Conservation (phyloP, 1,284 basidiomycete species). For the Cutaneotrichosporon daszewskae region DNA sequence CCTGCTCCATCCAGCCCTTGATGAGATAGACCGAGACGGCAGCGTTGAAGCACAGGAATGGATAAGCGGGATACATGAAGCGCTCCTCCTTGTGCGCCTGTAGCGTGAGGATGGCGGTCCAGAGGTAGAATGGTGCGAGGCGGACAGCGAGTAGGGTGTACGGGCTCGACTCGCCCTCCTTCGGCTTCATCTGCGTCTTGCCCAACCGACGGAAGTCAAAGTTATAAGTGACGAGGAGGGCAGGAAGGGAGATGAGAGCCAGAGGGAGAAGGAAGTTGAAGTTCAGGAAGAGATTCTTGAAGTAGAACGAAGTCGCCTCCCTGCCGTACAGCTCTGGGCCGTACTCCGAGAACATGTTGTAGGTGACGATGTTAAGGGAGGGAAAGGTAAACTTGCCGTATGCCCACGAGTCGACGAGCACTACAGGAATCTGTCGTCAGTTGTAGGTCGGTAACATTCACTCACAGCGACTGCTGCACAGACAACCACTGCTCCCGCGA, state of each 20-base stretch:
- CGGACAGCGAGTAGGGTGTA: constrained; percentile 69
- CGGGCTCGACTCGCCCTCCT: constrained; percentile 62
- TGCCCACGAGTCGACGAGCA: constrained; percentile 75
- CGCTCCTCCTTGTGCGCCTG: constrained; percentile 97
- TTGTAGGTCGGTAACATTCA: constrained; percentile 50
- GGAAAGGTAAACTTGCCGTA: constrained; percentile 76
- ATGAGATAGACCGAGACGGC: constrained; percentile 75
- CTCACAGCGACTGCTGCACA: constrained; percentile 49
- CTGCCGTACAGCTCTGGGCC: constrained; percentile 88
- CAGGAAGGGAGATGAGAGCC: constrained; percentile 72
- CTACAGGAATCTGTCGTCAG: constrained; percentile 73
- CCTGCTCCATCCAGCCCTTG: constrained; percentile 76
- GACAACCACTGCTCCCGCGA: constrained; percentile 57
- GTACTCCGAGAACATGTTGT: constrained; percentile 73
- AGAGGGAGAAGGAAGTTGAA: constrained; percentile 83
- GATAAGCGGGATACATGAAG: constrained; percentile 94
- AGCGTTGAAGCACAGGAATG: constrained; percentile 88
- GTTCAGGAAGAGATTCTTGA: constrained; percentile 81
- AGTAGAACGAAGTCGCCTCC: constrained; percentile 77
- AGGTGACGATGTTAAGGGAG: constrained; percentile 87
- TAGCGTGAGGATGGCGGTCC: constrained; percentile 68
- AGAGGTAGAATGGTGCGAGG: constrained; percentile 80
- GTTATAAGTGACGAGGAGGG: constrained; percentile 66
- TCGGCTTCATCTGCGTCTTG: constrained; percentile 52
- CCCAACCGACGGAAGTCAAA: constrained; percentile 76